Evolutionary conservation across 2,329 filamentous ascomycete species (phyloP).

Genomic region (Cryoendolithus antarcticus): DNA sequence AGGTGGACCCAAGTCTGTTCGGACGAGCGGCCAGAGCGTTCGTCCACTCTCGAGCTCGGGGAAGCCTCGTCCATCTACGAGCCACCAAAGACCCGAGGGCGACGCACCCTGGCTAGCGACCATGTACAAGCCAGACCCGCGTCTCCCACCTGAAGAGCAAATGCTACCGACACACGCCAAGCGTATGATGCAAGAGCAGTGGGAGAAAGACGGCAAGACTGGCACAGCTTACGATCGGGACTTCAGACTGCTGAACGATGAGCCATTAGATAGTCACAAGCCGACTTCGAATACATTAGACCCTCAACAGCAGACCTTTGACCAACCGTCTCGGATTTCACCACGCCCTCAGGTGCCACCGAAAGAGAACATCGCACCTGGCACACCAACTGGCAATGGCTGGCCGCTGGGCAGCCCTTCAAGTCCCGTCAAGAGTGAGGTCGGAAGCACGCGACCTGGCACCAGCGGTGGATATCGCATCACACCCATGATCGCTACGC

Average conservation of each 20-base stretch:
- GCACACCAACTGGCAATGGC: slow-evolving; percentile 6
- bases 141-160: slow-evolving; percentile 87
- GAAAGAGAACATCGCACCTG: slow-evolving; percentile 1
- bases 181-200: slow-evolving; percentile 83
- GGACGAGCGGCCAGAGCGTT: slow-evolving; percentile 1
- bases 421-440: slow-evolving; percentile 13
- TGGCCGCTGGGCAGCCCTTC: slow-evolving; percentile 18
- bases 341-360: slow-evolving; percentile 21
- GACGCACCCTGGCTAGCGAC: slow-evolving; percentile 92
- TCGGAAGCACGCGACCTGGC: slow-evolving; percentile 21
- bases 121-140: slow-evolving; percentile 91
- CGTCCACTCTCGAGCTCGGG: slow-evolving; percentile 15
- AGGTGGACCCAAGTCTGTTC: slow-evolving; percentile 2
- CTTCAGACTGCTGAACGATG: slow-evolving; percentile 65
- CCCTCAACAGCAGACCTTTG: neutral
- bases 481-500: slow-evolving; percentile 30
- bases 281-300: neutral
- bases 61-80: slow-evolving; percentile 41
- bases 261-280: slow-evolving; percentile 18
- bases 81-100: slow-evolving; percentile 66
- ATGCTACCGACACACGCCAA: slow-evolving; percentile 88
- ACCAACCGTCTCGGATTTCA: slow-evolving; percentile 1
- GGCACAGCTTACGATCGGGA: slow-evolving; percentile 78
- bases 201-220: slow-evolving; percentile 82
- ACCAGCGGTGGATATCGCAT: slow-evolving; percentile 35